phyloP scores from a whole-genome alignment of 495 filamentous ascomycete genomes.

The Podospora appendiculata region DNA sequence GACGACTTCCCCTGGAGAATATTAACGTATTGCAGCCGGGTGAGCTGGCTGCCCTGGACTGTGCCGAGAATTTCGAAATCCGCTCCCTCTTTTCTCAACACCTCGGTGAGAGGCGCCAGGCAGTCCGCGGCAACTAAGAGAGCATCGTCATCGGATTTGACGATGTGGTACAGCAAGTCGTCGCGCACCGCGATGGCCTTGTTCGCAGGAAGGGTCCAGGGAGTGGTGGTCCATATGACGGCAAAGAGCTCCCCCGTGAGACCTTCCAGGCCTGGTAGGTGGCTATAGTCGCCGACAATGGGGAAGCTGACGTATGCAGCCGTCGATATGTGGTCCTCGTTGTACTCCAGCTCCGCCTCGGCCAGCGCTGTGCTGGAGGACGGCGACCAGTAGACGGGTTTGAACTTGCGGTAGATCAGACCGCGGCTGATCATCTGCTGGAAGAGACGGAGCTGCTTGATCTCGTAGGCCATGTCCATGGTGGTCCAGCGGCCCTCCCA shows the following conservation, averaged over 20 bases:
- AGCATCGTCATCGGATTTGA: slow-evolving; percentile 48
- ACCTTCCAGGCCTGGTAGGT: slow-evolving; percentile 24
- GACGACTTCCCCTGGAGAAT: slow-evolving; percentile 47
- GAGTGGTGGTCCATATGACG: slow-evolving; percentile 95
- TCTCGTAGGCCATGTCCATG: slow-evolving; percentile 83
- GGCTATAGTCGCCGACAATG: slow-evolving; percentile 44
- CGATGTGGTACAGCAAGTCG: slow-evolving; percentile 64
- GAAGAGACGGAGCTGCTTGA: slow-evolving; percentile 79
- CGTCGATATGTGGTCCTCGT: slow-evolving; percentile 70
- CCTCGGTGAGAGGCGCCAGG: slow-evolving; percentile 37
- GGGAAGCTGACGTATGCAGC: slow-evolving; percentile 80
- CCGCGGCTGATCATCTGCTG: slow-evolving; percentile 75
- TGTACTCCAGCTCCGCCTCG: slow-evolving; percentile 94
- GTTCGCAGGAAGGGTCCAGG: slow-evolving; percentile 95
- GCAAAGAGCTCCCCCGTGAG: slow-evolving; percentile 47
- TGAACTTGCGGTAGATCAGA: slow-evolving; percentile 78
- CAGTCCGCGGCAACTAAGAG: slow-evolving; percentile 55
- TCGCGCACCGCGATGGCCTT: slow-evolving; percentile 72
- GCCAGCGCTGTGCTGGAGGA: slow-evolving; percentile 85
- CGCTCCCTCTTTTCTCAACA: slow-evolving; percentile 16
- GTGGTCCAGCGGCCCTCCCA: slow-evolving; percentile 91
- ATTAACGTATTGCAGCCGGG: slow-evolving; percentile 57
- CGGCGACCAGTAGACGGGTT: slow-evolving; percentile 95
- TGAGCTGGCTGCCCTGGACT: slow-evolving; percentile 60
- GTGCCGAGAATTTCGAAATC: slow-evolving; percentile 43